A percentile compares a stretch with the other conserved stretches of the same genome.
Conservation (phyloP, 2,329 filamentous ascomycete species). For the Penicillium sp. region DNA sequence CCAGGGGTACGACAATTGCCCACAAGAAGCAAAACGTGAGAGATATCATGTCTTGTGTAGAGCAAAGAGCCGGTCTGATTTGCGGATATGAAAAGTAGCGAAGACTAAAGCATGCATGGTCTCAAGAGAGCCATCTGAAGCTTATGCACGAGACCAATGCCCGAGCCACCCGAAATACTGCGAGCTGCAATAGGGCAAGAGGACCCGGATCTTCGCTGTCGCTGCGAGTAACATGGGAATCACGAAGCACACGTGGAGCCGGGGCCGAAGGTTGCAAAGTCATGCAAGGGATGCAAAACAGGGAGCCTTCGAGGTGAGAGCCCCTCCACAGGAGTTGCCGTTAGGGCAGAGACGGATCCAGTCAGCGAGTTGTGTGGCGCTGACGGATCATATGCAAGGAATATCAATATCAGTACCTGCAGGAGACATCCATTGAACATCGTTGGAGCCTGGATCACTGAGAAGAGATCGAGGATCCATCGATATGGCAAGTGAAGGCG, state of each 20-base stretch:
- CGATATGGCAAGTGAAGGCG: background rate
- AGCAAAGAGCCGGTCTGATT: constrained; percentile 10
- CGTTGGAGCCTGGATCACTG: constrained; percentile 5
- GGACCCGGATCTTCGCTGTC: constrained; percentile 8
- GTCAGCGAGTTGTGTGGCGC: constrained; percentile 1
- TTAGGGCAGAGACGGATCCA: constrained; percentile 1
- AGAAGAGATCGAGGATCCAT: background rate
- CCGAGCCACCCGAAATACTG: constrained; percentile 15
- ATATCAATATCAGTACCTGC: constrained; percentile 17
- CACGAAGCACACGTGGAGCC: constrained; percentile 21
- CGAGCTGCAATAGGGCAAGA: background rate
- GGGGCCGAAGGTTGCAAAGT: constrained; percentile 14
- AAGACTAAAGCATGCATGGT: background rate
- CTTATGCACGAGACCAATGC: constrained; percentile 19
- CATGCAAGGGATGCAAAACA: constrained; percentile 23
- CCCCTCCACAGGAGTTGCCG: constrained; percentile 8
- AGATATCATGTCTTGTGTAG: constrained; percentile 19
- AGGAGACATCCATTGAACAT: constrained; percentile 10
- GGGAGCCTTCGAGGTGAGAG: constrained; percentile 5
- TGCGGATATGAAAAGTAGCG: constrained; percentile 1
- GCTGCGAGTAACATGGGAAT: constrained; percentile 8
- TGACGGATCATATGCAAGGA: constrained; percentile 29
- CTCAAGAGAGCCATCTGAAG: constrained; percentile 10
- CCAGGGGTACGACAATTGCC: constrained; percentile 13
- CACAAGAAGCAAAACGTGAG: constrained; percentile 16